phyloP scores from a whole-genome alignment of 2,329 filamentous ascomycete genomes.

The Botrytis deweyae region DNA sequence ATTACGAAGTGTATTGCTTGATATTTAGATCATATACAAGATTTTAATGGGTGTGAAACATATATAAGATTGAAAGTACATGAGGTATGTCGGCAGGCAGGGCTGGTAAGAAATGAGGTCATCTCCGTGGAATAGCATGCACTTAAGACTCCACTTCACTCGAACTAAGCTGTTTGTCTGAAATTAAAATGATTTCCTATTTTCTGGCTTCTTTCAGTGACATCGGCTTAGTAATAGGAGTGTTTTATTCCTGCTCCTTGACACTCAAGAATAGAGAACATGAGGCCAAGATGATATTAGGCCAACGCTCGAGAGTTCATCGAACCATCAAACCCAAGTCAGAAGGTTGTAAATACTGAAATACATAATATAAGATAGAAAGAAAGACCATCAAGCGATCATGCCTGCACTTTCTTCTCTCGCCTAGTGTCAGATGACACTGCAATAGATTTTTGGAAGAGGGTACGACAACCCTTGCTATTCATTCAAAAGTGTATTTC shows the following conservation, averaged over 20 bases:
- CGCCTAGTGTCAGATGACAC: neutral
- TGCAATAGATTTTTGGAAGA: neutral
- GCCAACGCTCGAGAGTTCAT: neutral
- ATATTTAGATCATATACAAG: neutral
- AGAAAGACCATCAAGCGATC: neutral
- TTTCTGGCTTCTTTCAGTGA: fast-evolving
- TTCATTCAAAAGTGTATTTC: fast-evolving
- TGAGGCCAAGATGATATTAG: neutral
- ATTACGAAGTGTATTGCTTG: neutral
- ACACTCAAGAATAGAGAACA: neutral
- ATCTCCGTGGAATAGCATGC: neutral
- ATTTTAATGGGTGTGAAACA: fast-evolving
- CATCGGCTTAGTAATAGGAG: neutral
- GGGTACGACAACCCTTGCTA: neutral
- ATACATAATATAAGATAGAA: neutral
- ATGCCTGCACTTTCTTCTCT: neutral
- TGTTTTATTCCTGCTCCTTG: neutral
- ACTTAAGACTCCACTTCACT: neutral
- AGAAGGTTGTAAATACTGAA: neutral
- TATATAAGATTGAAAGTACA: neutral
- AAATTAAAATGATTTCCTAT: neutral
- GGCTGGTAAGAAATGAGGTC: neutral
- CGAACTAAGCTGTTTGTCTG: neutral
- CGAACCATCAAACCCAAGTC: neutral
- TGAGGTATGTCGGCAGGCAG: neutral